These are phyloP conservation scores for Stereum hirsutum DNA, from an alignment of 1,284 basidiomycete species.

Conservation along the genomic window DNA sequence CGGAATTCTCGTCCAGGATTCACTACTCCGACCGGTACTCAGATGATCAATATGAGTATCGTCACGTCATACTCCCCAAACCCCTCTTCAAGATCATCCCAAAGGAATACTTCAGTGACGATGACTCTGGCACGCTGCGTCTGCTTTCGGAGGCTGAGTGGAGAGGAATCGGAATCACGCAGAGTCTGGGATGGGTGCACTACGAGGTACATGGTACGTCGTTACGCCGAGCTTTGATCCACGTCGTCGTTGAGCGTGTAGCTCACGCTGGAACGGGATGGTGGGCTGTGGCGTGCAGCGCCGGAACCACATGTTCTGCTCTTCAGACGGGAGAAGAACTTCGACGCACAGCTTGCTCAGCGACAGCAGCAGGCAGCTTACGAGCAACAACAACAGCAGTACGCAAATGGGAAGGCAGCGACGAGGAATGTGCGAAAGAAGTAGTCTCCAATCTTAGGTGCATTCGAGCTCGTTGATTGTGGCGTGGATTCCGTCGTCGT, in stretches of 20 bases:
- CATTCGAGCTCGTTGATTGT: too few relatives aligned
- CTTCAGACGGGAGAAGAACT: constrained; percentile 67
- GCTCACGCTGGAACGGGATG: background rate
- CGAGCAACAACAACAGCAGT: constrained; percentile 11
- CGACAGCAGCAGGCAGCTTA: constrained; percentile 15
- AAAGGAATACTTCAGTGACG: constrained; percentile 71
- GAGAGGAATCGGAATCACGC: constrained; percentile 93
- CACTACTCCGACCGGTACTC: constrained; percentile 81
- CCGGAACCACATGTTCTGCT: constrained; percentile 83
- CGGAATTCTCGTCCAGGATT: constrained; percentile 39
- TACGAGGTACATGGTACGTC: constrained; percentile 89
- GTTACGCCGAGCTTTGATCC: background rate
- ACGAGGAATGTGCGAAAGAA: constrained; percentile 22
- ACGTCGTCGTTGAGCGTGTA: background rate
- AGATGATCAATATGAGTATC: constrained; percentile 80
- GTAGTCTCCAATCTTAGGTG: constrained; percentile 11
- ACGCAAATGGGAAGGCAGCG: constrained; percentile 12
- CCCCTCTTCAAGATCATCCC: constrained; percentile 82
- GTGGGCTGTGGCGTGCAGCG: constrained; percentile 32
- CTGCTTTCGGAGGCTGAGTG: constrained; percentile 85
- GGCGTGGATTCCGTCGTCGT: too few relatives aligned
- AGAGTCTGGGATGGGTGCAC: constrained; percentile 95
- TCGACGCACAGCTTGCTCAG: constrained; percentile 23
- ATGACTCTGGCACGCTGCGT: constrained; percentile 74
- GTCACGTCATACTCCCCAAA: constrained; percentile 88